A percentile compares a stretch with the other conserved stretches of the same genome.
Conservation (phyloP, 805 yeast genomes). For the Starmerella powellii region DNA sequence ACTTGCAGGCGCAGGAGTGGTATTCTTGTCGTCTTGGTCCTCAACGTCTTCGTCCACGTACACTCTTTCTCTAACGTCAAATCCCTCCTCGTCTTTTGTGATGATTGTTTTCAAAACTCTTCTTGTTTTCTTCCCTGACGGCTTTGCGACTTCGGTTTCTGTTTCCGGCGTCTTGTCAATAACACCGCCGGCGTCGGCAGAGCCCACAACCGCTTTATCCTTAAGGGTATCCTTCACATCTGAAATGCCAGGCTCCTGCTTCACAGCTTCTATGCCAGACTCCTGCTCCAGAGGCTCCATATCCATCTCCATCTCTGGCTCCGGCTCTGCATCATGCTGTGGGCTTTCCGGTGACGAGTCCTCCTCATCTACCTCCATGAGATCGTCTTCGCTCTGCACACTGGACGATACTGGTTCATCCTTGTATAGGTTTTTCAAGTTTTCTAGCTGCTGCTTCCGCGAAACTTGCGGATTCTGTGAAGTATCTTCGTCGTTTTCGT, state of each 20-base stretch:
- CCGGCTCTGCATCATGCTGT: too few species aligned
- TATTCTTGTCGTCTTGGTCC: too few species aligned
- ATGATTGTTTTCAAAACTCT: slow-evolving; percentile 1
- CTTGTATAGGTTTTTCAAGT: not conserved
- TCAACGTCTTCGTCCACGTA: slow-evolving; percentile 5
- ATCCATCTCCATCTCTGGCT: too few species aligned
- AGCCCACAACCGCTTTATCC: too few species aligned
- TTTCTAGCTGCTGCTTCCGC: not conserved
- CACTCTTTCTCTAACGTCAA: slow-evolving; percentile 1
- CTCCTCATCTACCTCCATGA: not conserved
- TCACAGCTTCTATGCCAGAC: not conserved
- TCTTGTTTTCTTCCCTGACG: not conserved
- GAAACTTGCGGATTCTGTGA: not conserved
- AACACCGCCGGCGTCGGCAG: too few species aligned
- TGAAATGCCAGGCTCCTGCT: too few species aligned
- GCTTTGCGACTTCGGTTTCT: too few species aligned
- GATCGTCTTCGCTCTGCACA: not conserved
- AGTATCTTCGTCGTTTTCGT: not conserved
- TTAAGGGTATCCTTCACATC: too few species aligned
- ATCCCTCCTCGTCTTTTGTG: slow-evolving; percentile 9
- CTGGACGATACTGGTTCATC: not conserved
- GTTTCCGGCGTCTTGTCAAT: too few species aligned
- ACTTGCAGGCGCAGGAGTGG: too few species aligned
- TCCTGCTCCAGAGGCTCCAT: not conserved
- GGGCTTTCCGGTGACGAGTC: not conserved